Base-by-base conservation (phyloP, 345 rosid genomes). In the Euphorbia peplus region DNA sequence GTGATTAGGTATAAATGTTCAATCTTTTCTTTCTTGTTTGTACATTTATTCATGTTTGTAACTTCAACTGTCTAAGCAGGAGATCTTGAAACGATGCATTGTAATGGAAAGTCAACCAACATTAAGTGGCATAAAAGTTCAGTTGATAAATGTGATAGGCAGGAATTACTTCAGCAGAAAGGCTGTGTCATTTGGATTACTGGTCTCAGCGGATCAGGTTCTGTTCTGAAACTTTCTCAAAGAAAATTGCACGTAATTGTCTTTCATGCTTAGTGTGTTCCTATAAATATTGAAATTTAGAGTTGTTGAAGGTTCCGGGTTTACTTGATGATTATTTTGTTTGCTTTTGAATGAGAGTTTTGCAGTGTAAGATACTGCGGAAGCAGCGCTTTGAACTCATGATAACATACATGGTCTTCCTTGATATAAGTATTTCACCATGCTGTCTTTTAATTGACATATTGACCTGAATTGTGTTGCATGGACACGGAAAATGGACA, bases 31-130 rank as follows among this genome's bases (percentile, higher is more conserved):
- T 6, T 6, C 0, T 18, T 53, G 13, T 2, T 1, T 53, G 2
- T 53, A 60, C 29, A 47, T 60, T 39, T 58, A 15, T 54, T 37
- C 21, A 29, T 28, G 32, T 6, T 79, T 76, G 63, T 71, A 72
- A 46, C 69, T 68, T 75, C 22, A 46, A 63, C 54, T 47, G 63
- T 85, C 73, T 65, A 75, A 80, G 74, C 66, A 86, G 92, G 90
- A 76, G 77, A 80, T 66, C 71, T 69, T 59, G 75, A 63, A 63
- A 63, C 44, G 41, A 63, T 63, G 67, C 12, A 37, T 46, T 63
- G 67, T 37, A 47, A 63, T 39, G 79, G 75, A 15, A 76, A 71
- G 25, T 66, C 79, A 35, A 61, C 79, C 5, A 76, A 76, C 55
- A 56, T 76, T 26, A 51, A 53, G 66, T 76, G 79, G 79, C 79